Base-by-base conservation (phyloP, 2,329 filamentous ascomycete genomes). In the Phialocephala sp. region DNA sequence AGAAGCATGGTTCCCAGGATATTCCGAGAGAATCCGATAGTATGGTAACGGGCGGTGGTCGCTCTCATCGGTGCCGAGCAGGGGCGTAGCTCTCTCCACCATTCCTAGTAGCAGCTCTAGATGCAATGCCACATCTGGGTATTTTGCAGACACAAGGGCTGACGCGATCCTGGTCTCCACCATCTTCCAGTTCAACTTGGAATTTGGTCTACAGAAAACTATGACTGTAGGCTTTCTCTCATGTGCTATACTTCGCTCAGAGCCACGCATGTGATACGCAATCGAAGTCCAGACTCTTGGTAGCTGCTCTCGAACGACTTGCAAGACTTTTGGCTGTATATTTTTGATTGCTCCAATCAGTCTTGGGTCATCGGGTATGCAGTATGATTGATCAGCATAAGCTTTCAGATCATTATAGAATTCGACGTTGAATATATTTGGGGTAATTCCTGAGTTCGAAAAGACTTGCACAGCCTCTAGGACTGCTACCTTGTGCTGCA, bases 161-260 rank as follows among this genome's bases (percentile, higher is more conserved):
- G 22, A 14, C 4, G 24, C 50, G 11, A 54, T 54, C 24, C 6
- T n/a, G 14, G 50, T 22, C 8, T 54, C 50, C 15, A 54, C 14
- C 24, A 32, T 27, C 11, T 5, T 32, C 50, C 50, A 54, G n/a
- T 54, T n/a, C 1, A 18, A n/a, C 32, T 54, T 5, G 4, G 50
- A 35, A 6, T 54, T 35, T 4, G 50, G 50, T 22, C 32, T 54
- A 22, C 50, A 54, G 50, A 54, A 54, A 8, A 54, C 24, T 18
- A 54, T 32, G 12, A 54, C 24, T 15, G 50, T 54, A n/a, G 50
- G 24, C 15, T 54, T 54, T 24, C 11, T 54, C 24, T 54, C 50
- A 27, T 54, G 5, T 54, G 8, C 12, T 14, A 4, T 24, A 27
- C 50, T 35, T 1, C 4, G 9, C 24, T 8, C 14, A 14, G 8